Conservation (phyloP, 345 rosid genomes). For the Camelina laxa region DNA sequence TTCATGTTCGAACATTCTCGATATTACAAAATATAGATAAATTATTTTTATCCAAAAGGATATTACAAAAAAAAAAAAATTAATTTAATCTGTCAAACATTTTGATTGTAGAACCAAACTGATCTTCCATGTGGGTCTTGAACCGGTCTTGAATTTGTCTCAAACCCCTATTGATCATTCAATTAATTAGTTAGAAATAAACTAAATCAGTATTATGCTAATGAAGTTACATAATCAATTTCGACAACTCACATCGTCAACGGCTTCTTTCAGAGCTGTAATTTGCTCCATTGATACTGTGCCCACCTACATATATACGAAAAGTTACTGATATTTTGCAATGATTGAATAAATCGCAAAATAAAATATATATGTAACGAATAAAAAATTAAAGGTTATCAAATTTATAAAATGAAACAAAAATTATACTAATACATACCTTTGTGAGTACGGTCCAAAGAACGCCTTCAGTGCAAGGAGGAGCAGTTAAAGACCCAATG, state of each 20-base stretch:
- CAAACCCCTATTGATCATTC: conserved; percentile 52
- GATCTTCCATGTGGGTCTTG: conserved; percentile 56
- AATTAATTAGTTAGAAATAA: conserved; percentile 1
- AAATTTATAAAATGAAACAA: not conserved
- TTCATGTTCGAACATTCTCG: not conserved
- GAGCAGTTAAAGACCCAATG: conserved; percentile 68
- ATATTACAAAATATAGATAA: not conserved
- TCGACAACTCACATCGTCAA: conserved; percentile 63
- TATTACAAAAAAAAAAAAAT: not conserved
- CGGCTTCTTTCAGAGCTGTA: conserved; percentile 51
- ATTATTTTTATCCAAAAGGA: not conserved
- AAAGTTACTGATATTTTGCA: not conserved
- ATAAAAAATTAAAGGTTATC: not conserved
- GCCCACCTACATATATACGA: conserved; percentile 51
- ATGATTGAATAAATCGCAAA: not conserved
- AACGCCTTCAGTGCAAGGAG: conserved; percentile 82
- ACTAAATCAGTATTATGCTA: not conserved
- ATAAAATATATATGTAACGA: not conserved
- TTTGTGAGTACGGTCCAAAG: conserved; percentile 63
- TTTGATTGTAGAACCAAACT: conserved; percentile 48
- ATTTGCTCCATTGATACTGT: conserved; percentile 72
- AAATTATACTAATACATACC: conserved; percentile 38
- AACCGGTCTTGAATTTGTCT: conserved; percentile 68
- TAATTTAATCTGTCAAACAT: not conserved
- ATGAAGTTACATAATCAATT: conserved; percentile 1